Evolutionary conservation across 495 filamentous ascomycete species (phyloP).

Genomic region (Tuber aestivum): DNA sequence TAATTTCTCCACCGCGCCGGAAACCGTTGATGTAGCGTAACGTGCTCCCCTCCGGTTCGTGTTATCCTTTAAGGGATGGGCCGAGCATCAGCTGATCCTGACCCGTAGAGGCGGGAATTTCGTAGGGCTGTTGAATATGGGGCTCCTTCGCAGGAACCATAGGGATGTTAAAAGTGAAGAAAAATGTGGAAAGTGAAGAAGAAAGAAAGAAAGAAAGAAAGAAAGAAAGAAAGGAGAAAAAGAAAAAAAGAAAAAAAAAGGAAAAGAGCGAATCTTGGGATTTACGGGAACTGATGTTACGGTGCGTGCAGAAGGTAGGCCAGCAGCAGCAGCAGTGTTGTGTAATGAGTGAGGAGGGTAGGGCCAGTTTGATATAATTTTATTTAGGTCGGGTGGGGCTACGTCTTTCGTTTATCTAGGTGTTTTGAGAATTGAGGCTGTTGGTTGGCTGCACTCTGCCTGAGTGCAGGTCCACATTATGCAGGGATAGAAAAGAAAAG

Average conservation of each 20-base stretch:
- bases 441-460: background rate
- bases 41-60: background rate
- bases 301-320: background rate
- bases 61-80: background rate
- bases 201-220: too few relatives aligned
- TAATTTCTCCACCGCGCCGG: background rate
- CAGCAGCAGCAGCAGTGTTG: background rate
- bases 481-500: background rate
- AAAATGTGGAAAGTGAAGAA: background rate
- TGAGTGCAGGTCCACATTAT: background rate
- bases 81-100: background rate
- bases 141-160: conserved; percentile 3
- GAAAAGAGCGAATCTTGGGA: background rate
- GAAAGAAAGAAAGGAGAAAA: too few relatives aligned
- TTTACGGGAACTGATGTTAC: background rate
- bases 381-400: background rate
- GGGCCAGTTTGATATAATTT: background rate
- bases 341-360: background rate
- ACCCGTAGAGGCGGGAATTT: background rate
- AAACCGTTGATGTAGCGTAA: background rate
- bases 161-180: background rate
- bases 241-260: too few relatives aligned
- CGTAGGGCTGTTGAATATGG: background rate
- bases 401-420: conserved; percentile 4
- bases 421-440: background rate